phyloP scores from a whole-genome alignment of 2,329 filamentous ascomycete genomes.

The Juglanconis sp. region DNA sequence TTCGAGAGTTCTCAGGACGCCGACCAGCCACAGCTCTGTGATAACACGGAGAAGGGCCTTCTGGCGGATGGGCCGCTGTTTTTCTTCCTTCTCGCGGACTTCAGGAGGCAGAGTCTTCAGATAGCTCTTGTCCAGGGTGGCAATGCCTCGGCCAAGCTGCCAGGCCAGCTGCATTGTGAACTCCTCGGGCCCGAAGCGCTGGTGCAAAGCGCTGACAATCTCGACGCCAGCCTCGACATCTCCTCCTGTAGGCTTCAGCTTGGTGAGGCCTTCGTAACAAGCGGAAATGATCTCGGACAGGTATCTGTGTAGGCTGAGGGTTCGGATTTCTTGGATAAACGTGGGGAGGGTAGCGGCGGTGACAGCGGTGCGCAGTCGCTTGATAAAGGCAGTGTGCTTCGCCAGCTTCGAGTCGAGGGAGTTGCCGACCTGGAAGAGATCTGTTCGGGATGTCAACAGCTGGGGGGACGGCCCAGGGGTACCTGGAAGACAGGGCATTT shows the following conservation, averaged over 20 bases:
- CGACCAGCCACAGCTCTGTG: slow-evolving; percentile 93
- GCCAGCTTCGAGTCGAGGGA: slow-evolving; percentile 92
- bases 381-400: slow-evolving; percentile 98
- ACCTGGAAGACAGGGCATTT: too few species aligned
- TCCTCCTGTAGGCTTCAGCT: slow-evolving; percentile 76
- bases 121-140: slow-evolving; percentile 79
- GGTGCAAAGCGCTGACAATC: slow-evolving; percentile 90
- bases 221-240: slow-evolving; percentile 91
- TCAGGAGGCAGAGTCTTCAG: slow-evolving; percentile 78
- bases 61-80: slow-evolving; percentile 84
- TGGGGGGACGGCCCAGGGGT: slow-evolving; percentile 7
- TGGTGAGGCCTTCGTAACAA: slow-evolving; percentile 90
- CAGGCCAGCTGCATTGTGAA: slow-evolving; percentile 91
- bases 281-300: slow-evolving; percentile 95
- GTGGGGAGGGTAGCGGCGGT: slow-evolving; percentile 74
- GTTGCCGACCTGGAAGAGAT: slow-evolving; percentile 72
- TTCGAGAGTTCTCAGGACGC: slow-evolving; percentile 76
- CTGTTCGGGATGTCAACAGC: slow-evolving; percentile 39
- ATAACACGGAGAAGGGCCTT: slow-evolving; percentile 83
- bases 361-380: slow-evolving; percentile 86
- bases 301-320: slow-evolving; percentile 91
- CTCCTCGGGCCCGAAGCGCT: slow-evolving; percentile 84
- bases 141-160: slow-evolving; percentile 86
- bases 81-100: slow-evolving; percentile 89
- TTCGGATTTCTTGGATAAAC: slow-evolving; percentile 85